These are phyloP conservation scores for Fragilaria radians DNA, from an alignment of 108 stramenopile species.

Conservation along the genomic window DNA sequence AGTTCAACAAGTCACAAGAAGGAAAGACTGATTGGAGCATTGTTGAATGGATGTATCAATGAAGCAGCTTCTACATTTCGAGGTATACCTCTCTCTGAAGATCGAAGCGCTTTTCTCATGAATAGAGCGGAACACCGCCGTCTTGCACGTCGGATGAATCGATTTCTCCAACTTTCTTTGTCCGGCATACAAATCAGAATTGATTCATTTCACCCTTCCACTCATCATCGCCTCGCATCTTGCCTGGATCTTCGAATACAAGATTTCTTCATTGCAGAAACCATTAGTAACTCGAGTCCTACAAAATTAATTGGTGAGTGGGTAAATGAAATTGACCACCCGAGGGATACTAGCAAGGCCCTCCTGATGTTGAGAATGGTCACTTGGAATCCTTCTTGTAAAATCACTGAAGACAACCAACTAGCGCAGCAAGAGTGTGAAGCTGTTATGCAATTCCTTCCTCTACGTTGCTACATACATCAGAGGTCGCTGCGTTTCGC, in stretches of 20 bases:
- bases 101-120: conserved; percentile 23
- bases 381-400: conserved; percentile 57
- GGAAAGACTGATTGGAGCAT: conserved; percentile 38
- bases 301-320: conserved; percentile 83
- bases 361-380: conserved; percentile 76
- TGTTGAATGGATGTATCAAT: conserved; percentile 32
- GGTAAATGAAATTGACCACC: conserved; percentile 74
- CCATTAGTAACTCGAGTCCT: conserved; percentile 48
- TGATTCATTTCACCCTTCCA: conserved; percentile 45
- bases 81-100: conserved; percentile 49
- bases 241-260: conserved; percentile 48
- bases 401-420: conserved; percentile 53
- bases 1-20: conserved; percentile 24
- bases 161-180: conserved; percentile 57
- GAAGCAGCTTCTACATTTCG: conserved; percentile 16
- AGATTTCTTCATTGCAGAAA: conserved; percentile 73
- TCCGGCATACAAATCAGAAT: conserved; percentile 49
- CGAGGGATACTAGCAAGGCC: conserved; percentile 65
- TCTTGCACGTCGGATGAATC: conserved; percentile 34
- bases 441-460: conserved; percentile 59
- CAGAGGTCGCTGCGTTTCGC: conserved; percentile 66
- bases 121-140: conserved; percentile 29
- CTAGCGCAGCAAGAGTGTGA: conserved; percentile 67
- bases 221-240: conserved; percentile 54
- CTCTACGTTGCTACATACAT: conserved; percentile 69